phyloP scores from a whole-genome alignment of 2,329 filamentous ascomycete species.

The Ceratocystis papillata region DNA sequence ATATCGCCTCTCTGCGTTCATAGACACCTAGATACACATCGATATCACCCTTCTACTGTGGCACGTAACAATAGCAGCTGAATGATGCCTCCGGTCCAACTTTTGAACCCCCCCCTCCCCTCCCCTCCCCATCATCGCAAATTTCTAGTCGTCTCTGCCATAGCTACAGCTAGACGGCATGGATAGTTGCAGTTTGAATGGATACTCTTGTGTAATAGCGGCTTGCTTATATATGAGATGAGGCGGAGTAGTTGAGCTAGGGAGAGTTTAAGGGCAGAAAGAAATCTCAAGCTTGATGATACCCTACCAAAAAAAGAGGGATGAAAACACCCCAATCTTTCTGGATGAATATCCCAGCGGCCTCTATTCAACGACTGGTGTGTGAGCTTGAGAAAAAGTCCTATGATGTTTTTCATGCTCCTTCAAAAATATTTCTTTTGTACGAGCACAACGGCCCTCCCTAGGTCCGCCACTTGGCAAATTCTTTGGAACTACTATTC shows the following conservation, averaged over 20 bases:
- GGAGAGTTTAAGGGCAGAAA: not conserved
- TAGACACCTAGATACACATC: not conserved
- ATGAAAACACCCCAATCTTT: not conserved
- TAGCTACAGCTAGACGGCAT: not conserved
- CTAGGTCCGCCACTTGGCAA: too few relatives aligned
- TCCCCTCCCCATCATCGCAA: not conserved
- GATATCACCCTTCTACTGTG: not conserved
- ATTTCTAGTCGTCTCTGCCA: not conserved
- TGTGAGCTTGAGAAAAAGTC: too few relatives aligned
- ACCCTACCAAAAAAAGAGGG: not conserved
- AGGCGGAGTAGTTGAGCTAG: not conserved
- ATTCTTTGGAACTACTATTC: too few relatives aligned
- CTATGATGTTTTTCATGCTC: too few relatives aligned
- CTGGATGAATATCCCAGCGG: not conserved
- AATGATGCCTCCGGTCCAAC: not conserved
- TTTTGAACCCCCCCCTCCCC: not conserved
- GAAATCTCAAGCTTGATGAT: not conserved
- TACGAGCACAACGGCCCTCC: too few relatives aligned
- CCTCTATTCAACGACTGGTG: too few relatives aligned
- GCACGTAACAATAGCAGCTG: not conserved
- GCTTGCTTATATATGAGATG: not conserved
- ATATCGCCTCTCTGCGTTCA: not conserved
- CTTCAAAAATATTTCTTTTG: too few relatives aligned
- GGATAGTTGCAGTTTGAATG: not conserved
- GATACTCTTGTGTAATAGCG: slow-evolving; percentile 4